Percentiles rank a stretch among this genome's conserved stretches.
Evolutionary conservation across 2,329 filamentous ascomycete species (phyloP).

Genomic region (Thelonectria olida): DNA sequence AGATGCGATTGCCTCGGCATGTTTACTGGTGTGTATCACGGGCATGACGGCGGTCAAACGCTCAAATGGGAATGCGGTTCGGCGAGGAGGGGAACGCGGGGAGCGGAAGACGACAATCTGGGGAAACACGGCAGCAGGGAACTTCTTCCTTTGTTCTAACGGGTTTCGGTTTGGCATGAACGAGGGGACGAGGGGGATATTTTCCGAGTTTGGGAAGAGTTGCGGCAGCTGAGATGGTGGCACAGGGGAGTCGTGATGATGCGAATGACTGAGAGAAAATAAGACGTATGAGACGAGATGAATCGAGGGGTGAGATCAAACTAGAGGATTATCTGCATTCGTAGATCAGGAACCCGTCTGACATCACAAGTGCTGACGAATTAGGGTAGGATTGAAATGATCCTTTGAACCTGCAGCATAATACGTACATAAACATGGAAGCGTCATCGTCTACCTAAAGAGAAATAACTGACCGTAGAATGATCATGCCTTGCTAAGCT

Average conservation of each 20-base stretch:
- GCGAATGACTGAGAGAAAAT: not conserved
- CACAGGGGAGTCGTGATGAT: not conserved
- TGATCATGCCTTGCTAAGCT: too few relatives aligned
- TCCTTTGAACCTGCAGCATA: too few relatives aligned
- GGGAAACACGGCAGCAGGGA: conserved; percentile 24
- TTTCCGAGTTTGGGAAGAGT: conserved; percentile 4
- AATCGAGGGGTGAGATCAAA: not conserved
- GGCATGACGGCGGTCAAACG: too few relatives aligned
- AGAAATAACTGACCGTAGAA: too few relatives aligned
- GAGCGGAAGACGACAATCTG: conserved; percentile 3
- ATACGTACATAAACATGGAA: too few relatives aligned
- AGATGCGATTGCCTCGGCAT: conserved; percentile 13
- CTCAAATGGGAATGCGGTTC: conserved; percentile 19
- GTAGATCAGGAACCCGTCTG: not conserved
- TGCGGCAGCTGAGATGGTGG: conserved; percentile 1
- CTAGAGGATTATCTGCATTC: not conserved
- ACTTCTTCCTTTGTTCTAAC: not conserved
- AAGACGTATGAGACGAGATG: not conserved
- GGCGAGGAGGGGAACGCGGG: not conserved
- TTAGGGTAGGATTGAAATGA: too few relatives aligned
- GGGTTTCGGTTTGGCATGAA: not conserved
- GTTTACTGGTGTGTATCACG: not conserved
- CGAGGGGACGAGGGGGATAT: not conserved
- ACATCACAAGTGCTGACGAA: not conserved
- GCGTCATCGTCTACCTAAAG: too few relatives aligned